phyloP scores from a whole-genome alignment of 2,329 filamentous ascomycete genomes.

The Cercospora citrullina region DNA sequence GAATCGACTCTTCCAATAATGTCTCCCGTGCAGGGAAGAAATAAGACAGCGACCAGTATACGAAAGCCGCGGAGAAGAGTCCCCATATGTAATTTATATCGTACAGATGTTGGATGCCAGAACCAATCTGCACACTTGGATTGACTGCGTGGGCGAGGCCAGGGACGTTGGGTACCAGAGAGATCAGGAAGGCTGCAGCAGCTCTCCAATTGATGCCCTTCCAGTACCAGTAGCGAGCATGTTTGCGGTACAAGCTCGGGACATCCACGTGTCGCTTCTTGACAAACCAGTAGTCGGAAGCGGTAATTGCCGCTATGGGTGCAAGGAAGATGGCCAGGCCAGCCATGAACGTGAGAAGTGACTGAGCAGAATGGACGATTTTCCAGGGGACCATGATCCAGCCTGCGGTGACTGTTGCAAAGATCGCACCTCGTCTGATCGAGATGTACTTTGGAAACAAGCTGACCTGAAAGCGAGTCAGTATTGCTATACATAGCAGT shows the following conservation, averaged over 20 bases:
- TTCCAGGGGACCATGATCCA: slow-evolving; percentile 63
- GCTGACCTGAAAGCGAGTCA: slow-evolving; percentile 31
- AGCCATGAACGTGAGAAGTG: slow-evolving; percentile 59
- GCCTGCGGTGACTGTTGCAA: slow-evolving; percentile 48
- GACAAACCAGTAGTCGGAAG: slow-evolving; percentile 61
- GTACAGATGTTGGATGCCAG: slow-evolving; percentile 57
- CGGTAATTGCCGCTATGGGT: slow-evolving; percentile 60
- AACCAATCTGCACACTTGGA: slow-evolving; percentile 43
- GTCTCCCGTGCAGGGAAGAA: slow-evolving; percentile 54
- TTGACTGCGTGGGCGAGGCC: slow-evolving; percentile 52
- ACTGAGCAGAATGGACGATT: slow-evolving; percentile 59
- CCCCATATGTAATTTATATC: slow-evolving; percentile 67
- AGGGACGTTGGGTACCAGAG: slow-evolving; percentile 58
- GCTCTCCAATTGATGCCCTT: slow-evolving; percentile 61
- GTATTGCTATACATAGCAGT: not conserved
- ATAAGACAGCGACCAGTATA: slow-evolving; percentile 56
- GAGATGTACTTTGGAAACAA: slow-evolving; percentile 57
- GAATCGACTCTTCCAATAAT: slow-evolving; percentile 42
- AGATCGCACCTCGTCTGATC: slow-evolving; percentile 42
- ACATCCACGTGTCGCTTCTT: slow-evolving; percentile 46
- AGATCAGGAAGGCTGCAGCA: slow-evolving; percentile 57
- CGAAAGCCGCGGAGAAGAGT: slow-evolving; percentile 56
- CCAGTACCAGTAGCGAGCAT: slow-evolving; percentile 53
- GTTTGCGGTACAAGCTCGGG: slow-evolving; percentile 54
- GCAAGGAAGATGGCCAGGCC: slow-evolving; percentile 66